A percentile compares a stretch with the other conserved stretches of the same genome.
Conservation (phyloP, 495 filamentous ascomycete species). For the Penicillium psychrofluorescens region DNA sequence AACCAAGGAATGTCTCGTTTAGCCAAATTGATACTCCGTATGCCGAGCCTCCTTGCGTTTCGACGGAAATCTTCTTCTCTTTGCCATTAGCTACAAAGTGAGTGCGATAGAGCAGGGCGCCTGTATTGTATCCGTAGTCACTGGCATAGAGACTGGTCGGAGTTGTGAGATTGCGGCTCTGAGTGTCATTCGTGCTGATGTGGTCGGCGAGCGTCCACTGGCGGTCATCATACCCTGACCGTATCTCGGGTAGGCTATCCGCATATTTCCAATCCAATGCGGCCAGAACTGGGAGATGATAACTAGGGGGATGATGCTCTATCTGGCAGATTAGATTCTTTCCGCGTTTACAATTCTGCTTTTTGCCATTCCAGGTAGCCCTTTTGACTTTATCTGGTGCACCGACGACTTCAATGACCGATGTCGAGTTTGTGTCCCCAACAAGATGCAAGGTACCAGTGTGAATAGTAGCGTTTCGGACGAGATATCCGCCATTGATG, state of each 20-base stretch:
- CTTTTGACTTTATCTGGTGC: too few relatives aligned
- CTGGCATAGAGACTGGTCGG: slow-evolving; percentile 57
- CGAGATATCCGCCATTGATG: too few relatives aligned
- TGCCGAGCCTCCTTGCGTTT: slow-evolving; percentile 57
- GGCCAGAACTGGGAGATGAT: slow-evolving; percentile 48
- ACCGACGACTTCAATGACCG: too few relatives aligned
- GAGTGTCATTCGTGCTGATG: slow-evolving; percentile 50
- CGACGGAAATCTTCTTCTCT: slow-evolving; percentile 48
- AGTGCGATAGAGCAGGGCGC: slow-evolving; percentile 62
- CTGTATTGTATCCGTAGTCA: slow-evolving; percentile 72
- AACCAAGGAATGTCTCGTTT: slow-evolving; percentile 46
- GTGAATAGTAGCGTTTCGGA: too few relatives aligned
- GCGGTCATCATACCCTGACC: slow-evolving; percentile 57
- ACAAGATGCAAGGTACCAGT: too few relatives aligned
- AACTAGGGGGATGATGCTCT: slow-evolving; percentile 39
- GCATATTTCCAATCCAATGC: slow-evolving; percentile 58
- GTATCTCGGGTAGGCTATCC: slow-evolving; percentile 65
- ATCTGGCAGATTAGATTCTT: slow-evolving; percentile 48
- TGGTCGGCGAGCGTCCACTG: slow-evolving; percentile 53
- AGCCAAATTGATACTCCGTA: slow-evolving; percentile 55
- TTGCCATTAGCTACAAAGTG: slow-evolving; percentile 60
- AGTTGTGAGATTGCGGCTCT: slow-evolving; percentile 46
- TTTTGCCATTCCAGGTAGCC: too few relatives aligned
- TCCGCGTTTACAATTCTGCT: too few relatives aligned
- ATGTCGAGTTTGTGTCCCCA: too few relatives aligned